Percentiles rank a stretch among this genome's conserved stretches.
Conservation (phyloP, 306 rosid genomes). For the Coriaria nepalensis region DNA sequence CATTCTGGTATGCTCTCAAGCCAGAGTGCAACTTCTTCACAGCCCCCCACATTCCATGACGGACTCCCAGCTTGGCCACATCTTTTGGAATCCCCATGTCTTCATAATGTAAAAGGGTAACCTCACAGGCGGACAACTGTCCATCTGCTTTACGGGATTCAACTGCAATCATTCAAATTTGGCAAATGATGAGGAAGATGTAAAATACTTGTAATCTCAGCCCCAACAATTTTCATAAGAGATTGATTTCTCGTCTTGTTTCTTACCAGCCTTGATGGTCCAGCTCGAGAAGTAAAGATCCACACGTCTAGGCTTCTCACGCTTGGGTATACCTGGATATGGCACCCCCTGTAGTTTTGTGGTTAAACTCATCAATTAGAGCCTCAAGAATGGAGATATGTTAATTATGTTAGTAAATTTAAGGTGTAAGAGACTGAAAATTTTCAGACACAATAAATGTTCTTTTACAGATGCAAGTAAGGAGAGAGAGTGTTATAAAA, state of each 20-base stretch:
- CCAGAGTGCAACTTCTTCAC: slow-evolving; percentile 88
- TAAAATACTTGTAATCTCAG: not conserved
- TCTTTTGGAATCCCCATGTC: slow-evolving; percentile 99
- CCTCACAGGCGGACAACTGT: slow-evolving; percentile 80
- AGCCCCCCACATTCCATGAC: slow-evolving; percentile 99
- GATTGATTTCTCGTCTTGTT: not conserved
- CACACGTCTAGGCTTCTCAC: slow-evolving; percentile 94
- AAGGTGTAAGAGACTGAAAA: too few species aligned
- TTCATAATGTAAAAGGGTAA: slow-evolving; percentile 75
- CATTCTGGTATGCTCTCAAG: slow-evolving; percentile 87
- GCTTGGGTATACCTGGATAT: slow-evolving; percentile 69
- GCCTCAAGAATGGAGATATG: too few species aligned
- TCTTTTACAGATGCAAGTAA: slow-evolving; percentile 4
- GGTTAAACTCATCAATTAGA: slow-evolving; percentile 1
- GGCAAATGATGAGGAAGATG: slow-evolving; percentile 7
- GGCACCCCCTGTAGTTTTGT: slow-evolving; percentile 59
- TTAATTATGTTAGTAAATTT: too few species aligned
- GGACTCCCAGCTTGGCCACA: slow-evolving; percentile 91
- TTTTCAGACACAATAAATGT: too few species aligned
- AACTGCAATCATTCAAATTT: slow-evolving; percentile 43
- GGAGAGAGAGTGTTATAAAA: slow-evolving; percentile 3
- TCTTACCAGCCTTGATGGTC: slow-evolving; percentile 81
- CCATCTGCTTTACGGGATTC: slow-evolving; percentile 93
- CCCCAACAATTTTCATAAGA: not conserved
- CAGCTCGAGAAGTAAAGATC: slow-evolving; percentile 86